phyloP scores from a whole-genome alignment of 2,329 filamentous ascomycete genomes.

The Akanthomyces dipterigenus region DNA sequence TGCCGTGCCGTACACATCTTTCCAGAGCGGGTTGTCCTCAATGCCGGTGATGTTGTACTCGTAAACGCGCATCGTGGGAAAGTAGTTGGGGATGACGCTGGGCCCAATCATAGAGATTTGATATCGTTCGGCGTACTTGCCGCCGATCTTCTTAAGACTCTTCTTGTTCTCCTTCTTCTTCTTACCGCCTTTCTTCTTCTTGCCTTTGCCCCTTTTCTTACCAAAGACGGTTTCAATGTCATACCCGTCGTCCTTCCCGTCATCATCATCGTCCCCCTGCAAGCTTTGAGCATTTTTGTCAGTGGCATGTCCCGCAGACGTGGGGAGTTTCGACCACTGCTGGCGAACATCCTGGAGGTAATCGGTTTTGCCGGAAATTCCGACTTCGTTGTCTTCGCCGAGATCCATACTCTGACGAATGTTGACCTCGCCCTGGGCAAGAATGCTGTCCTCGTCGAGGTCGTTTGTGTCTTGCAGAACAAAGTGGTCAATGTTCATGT shows the following conservation, averaged over 20 bases:
- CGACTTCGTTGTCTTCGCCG: slow-evolving; percentile 45
- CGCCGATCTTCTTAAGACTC: slow-evolving; percentile 57
- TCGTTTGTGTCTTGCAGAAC: slow-evolving; percentile 80
- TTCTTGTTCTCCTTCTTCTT: slow-evolving; percentile 48
- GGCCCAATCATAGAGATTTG: slow-evolving; percentile 74
- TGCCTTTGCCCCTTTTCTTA: slow-evolving; percentile 17
- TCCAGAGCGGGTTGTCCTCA: slow-evolving; percentile 47
- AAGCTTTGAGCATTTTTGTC: slow-evolving; percentile 13
- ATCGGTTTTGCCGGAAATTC: slow-evolving; percentile 52
- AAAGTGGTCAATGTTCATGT: slow-evolving; percentile 99
- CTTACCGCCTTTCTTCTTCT: slow-evolving; percentile 30
- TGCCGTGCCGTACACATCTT: slow-evolving; percentile 22
- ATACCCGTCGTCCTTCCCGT: slow-evolving; percentile 18
- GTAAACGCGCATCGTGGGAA: slow-evolving; percentile 80
- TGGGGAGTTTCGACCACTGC: slow-evolving; percentile 71
- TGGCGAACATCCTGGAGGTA: slow-evolving; percentile 75
- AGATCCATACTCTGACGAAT: slow-evolving; percentile 15
- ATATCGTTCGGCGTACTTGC: slow-evolving; percentile 78
- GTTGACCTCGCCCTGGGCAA: slow-evolving; percentile 20
- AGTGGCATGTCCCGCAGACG: slow-evolving; percentile 26
- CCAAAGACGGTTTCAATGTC: slow-evolving; percentile 13
- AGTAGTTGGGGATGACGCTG: slow-evolving; percentile 89
- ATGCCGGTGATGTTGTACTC: slow-evolving; percentile 88
- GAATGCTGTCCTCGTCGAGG: slow-evolving; percentile 50
- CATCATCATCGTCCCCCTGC: slow-evolving; percentile 18